These are phyloP conservation scores for Sporothrix euskadiensis DNA, from an alignment of 2,329 filamentous ascomycete species.

Conservation along the genomic window DNA sequence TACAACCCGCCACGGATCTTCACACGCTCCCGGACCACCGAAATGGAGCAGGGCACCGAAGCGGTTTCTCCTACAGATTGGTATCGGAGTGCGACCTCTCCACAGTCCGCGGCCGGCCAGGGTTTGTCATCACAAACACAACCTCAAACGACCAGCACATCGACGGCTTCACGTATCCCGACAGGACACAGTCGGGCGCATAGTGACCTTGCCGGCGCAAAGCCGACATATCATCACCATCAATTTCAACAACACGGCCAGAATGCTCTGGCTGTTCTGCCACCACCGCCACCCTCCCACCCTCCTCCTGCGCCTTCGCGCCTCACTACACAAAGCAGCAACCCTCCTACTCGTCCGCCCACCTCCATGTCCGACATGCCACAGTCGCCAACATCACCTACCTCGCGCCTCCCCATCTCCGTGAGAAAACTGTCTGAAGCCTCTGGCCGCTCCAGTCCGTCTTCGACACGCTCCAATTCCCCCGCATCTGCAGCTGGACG, in stretches of 20 bases:
- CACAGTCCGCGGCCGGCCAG: background rate
- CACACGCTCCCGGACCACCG: slow-evolving; percentile 51
- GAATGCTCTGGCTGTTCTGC: background rate
- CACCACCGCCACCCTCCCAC: slow-evolving; percentile 14
- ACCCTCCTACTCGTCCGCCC: background rate
- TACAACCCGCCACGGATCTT: slow-evolving; percentile 51
- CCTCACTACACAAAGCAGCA: slow-evolving; percentile 13
- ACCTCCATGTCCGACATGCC: slow-evolving; percentile 21
- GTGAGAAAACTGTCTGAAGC: slow-evolving; percentile 46
- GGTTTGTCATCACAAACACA: background rate
- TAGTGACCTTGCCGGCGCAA: slow-evolving; percentile 56
- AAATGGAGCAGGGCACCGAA: slow-evolving; percentile 56
- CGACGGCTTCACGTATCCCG: slow-evolving; percentile 13
- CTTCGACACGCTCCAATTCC: slow-evolving; percentile 59
- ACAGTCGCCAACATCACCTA: slow-evolving; percentile 36
- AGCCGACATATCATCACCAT: slow-evolving; percentile 17
- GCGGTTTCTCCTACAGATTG: slow-evolving; percentile 67
- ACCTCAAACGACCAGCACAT: background rate
- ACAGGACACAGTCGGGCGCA: slow-evolving; percentile 51
- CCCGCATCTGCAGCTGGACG: slow-evolving; percentile 50
- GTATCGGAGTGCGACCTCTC: slow-evolving; percentile 49
- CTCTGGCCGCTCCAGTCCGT: slow-evolving; percentile 50
- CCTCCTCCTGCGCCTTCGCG: slow-evolving; percentile 13
- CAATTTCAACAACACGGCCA: slow-evolving; percentile 11
- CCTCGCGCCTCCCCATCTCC: slow-evolving; percentile 44